Base-by-base conservation (phyloP, 306 rosid species). In the Ceratonia siliqua region DNA sequence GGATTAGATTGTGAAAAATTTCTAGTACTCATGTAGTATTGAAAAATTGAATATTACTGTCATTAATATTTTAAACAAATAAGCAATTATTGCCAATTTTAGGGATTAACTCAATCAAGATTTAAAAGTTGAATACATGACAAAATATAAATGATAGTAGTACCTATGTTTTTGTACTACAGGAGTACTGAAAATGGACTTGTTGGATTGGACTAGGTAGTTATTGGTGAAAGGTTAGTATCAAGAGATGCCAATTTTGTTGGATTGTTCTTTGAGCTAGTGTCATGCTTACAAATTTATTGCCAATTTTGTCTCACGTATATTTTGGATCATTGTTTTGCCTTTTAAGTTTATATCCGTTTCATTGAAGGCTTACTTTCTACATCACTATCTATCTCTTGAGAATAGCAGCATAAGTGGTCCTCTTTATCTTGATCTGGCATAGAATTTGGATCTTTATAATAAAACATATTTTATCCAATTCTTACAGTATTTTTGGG, bases 321-420 rank as follows among this genome's bases (percentile, higher is more conserved):
- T 56, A 20, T 46, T 76, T 63, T 64, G 20, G 68, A 17, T 45
- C 18, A 45, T 3, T 38, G 58, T 54, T 28, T 41, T 78, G 24
- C 12, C 14, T 39, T 78, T 78, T 24, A 74, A 68, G 10, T 52
- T 73, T 53, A 73, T 70, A 78, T 74, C 65, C 42, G 57, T 55
- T 50, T 25, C 25, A 22, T 46, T 21, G 38, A 57, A 48, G n/a
- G 46, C 17, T 68, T 32, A 62, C 32, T 21, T n/a, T 63, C 65
- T 56, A 22, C n/a, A 68, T 57, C n/a, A 48, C 38, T 56, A 74
- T 39, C 55, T 70, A 17, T 35, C 30, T 41, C 2, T 42, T 11
- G 46, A 62, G 36, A 56, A 8, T 42, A 46, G 43, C 48, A 59
- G 83, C 86, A 68, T 82, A 13, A 64, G 9, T 65, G 35, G 30